These are phyloP conservation scores for Tricholoma bakamatsutake DNA, from an alignment of 768 basidiomycete genomes.

Conservation along the genomic window DNA sequence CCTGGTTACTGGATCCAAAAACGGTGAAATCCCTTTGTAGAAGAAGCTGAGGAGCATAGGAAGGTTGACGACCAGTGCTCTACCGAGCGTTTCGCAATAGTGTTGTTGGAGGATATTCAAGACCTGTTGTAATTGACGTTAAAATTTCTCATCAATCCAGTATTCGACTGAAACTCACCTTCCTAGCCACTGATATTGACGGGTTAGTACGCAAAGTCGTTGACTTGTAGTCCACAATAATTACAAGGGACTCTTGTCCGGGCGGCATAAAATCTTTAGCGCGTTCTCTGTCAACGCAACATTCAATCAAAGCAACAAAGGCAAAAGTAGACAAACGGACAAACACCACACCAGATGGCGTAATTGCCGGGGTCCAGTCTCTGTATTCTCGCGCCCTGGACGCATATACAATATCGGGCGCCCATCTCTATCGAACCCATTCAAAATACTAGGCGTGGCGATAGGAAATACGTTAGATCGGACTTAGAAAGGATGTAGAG, in stretches of 20 bases:
- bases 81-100: slow-evolving; percentile 84
- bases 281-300: slow-evolving; percentile 53
- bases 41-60: slow-evolving; percentile 70
- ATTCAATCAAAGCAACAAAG: not conserved
- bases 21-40: slow-evolving; percentile 80
- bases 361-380: slow-evolving; percentile 70
- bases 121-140: slow-evolving; percentile 31
- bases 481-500: slow-evolving; percentile 1
- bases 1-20: slow-evolving; percentile 82
- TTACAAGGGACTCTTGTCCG: slow-evolving; percentile 76
- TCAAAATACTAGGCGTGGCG: slow-evolving; percentile 51
- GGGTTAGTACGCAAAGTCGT: slow-evolving; percentile 81
- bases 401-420: slow-evolving; percentile 89
- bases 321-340: slow-evolving; percentile 39
- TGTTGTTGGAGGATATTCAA: slow-evolving; percentile 81
- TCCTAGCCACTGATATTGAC: slow-evolving; percentile 72
- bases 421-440: slow-evolving; percentile 81
- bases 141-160: not conserved
- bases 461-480: not conserved
- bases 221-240: slow-evolving; percentile 82
- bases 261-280: slow-evolving; percentile 87
- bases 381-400: slow-evolving; percentile 82
- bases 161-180: slow-evolving; percentile 33
- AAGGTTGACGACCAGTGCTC: slow-evolving; percentile 79
- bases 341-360: slow-evolving; percentile 83